A percentile compares a stretch with the other conserved stretches of the same genome.
phyloP scores from a whole-genome alignment of 2,329 filamentous ascomycete species.

The Emmonsiellopsis sp. region DNA sequence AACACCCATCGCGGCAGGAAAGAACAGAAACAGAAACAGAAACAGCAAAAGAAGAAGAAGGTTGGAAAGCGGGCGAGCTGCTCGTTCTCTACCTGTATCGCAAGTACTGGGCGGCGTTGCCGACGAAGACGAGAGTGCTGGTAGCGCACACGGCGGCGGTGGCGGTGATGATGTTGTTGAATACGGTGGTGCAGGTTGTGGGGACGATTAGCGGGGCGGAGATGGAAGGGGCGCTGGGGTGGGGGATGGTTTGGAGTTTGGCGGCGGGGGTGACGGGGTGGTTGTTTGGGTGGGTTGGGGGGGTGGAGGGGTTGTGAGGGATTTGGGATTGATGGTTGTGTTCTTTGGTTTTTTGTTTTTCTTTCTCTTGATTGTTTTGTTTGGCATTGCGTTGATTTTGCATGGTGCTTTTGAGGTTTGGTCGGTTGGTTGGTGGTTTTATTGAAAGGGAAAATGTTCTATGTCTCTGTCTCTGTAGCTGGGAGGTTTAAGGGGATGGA shows the following conservation, averaged over 20 bases:
- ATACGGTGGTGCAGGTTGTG: conserved; percentile 56
- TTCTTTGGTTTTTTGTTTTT: not conserved
- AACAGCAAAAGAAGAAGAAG: conserved; percentile 38
- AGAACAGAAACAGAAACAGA: too few relatives aligned
- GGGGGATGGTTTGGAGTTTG: conserved; percentile 65
- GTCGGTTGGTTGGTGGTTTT: not conserved
- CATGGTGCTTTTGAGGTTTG: not conserved
- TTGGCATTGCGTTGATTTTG: not conserved
- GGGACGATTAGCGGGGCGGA: conserved; percentile 64
- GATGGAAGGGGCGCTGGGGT: conserved; percentile 58
- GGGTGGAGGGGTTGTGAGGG: not conserved
- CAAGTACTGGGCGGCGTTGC: conserved; percentile 53
- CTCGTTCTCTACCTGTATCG: conserved; percentile 56
- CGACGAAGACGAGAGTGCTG: conserved; percentile 52
- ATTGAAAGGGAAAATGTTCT: not conserved
- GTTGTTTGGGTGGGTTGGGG: conserved; percentile 28
- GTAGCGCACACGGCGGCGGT: conserved; percentile 53
- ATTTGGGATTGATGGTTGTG: not conserved
- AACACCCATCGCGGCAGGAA: not conserved
- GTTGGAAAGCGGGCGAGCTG: conserved; percentile 52
- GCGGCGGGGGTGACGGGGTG: conserved; percentile 29
- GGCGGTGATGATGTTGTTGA: conserved; percentile 37
- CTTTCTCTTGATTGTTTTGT: not conserved
- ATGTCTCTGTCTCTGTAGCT: not conserved
- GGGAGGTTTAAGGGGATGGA: not conserved